Evolutionary conservation across 345 rosid species (phyloP).

Genomic region (Brassica incana): DNA sequence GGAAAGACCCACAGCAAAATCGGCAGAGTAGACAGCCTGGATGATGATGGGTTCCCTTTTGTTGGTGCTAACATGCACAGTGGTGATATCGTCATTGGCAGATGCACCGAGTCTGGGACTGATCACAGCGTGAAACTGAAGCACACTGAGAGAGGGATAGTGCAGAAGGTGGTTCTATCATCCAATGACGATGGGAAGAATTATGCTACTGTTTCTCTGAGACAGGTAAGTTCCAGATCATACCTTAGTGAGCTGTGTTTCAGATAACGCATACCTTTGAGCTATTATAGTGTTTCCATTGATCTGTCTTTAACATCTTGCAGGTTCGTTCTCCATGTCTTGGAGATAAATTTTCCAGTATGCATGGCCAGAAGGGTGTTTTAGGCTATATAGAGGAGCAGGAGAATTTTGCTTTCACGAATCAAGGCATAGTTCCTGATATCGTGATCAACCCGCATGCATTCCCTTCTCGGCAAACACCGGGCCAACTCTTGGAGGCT

Average conservation of each 20-base stretch:
- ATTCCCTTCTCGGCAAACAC: constrained; percentile 92
- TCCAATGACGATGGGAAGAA: no score
- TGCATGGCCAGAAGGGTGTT: constrained; percentile 99
- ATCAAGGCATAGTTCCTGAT: constrained; percentile 91
- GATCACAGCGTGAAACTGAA: no score
- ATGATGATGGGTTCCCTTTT: no score
- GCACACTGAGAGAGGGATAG: no score
- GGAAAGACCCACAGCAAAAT: no score
- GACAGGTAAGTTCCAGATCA: constrained; percentile 55
- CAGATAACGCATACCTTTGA: not conserved
- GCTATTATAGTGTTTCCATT: not conserved
- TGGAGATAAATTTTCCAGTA: constrained; percentile 95
- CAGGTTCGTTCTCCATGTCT: constrained; percentile 86
- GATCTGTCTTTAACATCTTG: constrained; percentile 16
- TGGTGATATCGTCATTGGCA: no score
- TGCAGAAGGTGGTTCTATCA: no score
- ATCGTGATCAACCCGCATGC: constrained; percentile 88
- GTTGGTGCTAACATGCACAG: no score
- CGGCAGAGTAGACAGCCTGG: no score
- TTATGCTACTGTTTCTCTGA: no score
- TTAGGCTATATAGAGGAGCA: constrained; percentile 87
- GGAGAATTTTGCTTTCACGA: constrained; percentile 87
- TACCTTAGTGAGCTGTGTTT: constrained; percentile 14
- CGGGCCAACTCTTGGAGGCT: constrained; percentile 92
- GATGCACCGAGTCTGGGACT: constrained; percentile 71